These are phyloP conservation scores for Zopfochytrium polystomum DNA, from an alignment of 371 early-diverging fungal species.

Conservation along the genomic window DNA sequence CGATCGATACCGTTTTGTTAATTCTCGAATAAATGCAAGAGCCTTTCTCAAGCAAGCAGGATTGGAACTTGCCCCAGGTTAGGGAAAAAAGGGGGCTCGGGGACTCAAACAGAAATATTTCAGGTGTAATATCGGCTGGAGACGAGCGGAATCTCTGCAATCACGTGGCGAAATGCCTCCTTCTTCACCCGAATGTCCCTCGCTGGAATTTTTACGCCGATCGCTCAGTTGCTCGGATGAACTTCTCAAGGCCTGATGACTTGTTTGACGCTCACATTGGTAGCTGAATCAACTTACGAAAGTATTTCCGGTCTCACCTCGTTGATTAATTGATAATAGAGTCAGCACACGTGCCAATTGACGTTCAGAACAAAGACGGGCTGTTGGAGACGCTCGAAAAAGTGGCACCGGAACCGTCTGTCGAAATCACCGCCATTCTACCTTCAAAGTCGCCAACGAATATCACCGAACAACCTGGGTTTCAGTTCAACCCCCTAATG, in stretches of 20 bases:
- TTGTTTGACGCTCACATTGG: slow-evolving; percentile 23
- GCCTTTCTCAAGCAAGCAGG: slow-evolving; percentile 27
- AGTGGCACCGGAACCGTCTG: no score
- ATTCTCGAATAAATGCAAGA: slow-evolving; percentile 26
- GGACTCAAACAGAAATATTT: background rate
- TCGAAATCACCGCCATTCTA: no score
- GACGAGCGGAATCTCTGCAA: slow-evolving; percentile 18
- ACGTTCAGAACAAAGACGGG: no score
- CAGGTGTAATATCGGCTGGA: slow-evolving; percentile 11
- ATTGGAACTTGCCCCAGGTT: slow-evolving; percentile 34
- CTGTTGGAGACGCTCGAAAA: no score
- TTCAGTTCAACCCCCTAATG: no score
- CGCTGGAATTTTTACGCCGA: slow-evolving; percentile 28
- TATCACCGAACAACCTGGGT: no score
- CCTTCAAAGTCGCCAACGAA: no score
- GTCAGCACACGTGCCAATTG: no score
- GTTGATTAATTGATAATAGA: no score
- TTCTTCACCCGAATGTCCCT: slow-evolving; percentile 26
- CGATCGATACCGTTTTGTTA: slow-evolving; percentile 19
- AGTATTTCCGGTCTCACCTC: background rate
- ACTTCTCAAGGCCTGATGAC: slow-evolving; percentile 19
- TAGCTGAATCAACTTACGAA: no score
- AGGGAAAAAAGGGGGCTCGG: slow-evolving; percentile 1
- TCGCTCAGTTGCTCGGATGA: slow-evolving; percentile 8
- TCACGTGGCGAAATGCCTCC: slow-evolving; percentile 17